Conservation (phyloP, 2,329 filamentous ascomycete genomes). For the Orbilia blumenaviensis region DNA sequence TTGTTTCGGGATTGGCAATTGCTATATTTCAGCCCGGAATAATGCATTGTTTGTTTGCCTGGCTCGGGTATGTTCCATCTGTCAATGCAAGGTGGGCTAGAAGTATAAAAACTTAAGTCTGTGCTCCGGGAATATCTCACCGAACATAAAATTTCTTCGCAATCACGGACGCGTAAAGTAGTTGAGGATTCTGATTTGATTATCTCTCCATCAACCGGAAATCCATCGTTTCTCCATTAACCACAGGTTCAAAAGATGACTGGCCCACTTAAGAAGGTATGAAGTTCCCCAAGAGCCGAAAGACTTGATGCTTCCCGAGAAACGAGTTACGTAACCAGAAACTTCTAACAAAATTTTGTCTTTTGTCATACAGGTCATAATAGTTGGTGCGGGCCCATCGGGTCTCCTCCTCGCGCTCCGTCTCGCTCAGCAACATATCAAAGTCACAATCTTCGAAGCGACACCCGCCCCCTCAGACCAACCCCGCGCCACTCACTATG, state of each 20-base stretch:
- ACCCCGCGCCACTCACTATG: constrained; percentile 72
- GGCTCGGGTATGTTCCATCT: too few relatives aligned
- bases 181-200: too few relatives aligned
- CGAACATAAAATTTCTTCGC: background rate
- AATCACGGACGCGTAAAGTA: too few relatives aligned
- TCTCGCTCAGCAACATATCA: constrained; percentile 66
- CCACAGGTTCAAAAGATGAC: constrained; percentile 27
- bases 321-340: background rate
- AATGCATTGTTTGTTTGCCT: background rate
- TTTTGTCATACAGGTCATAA: constrained; percentile 60
- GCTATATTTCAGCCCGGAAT: background rate
- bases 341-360: background rate
- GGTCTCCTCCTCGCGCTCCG: constrained; percentile 66
- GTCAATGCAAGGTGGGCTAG: background rate
- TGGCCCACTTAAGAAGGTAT: constrained; percentile 36
- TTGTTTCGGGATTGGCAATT: background rate
- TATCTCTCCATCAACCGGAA: too few relatives aligned
- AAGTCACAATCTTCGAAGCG: constrained; percentile 68
- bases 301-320: background rate
- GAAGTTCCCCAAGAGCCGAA: background rate
- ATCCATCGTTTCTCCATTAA: too few relatives aligned
- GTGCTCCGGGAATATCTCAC: background rate
- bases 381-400: constrained; percentile 66
- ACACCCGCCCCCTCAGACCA: constrained; percentile 67
- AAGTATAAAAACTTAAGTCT: background rate